Evolutionary conservation across 163 green algal species (phyloP), one percentile per base, ranked within the genome.

Genomic region (Chloromonas sp.): DNA sequence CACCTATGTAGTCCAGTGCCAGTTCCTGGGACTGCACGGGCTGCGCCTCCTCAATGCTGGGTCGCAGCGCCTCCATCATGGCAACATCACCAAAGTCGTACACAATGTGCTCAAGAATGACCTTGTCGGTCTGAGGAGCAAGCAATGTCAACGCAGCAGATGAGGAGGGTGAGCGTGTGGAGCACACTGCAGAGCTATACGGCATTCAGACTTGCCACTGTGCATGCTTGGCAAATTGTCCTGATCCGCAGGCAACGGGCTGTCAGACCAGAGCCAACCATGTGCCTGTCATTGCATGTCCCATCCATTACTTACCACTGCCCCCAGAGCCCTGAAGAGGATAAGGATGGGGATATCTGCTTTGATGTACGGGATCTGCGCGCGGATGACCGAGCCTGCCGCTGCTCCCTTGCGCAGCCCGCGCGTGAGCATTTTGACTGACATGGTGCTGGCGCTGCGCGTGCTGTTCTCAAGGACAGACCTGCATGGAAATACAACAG

Each of bases 81-180:
- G 94, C 95, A 11, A 90, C 92, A 89, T 99, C 95, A 58, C 70
- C 62, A 89, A 98, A 98, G 89, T 98, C 94, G 91, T 98, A 99
- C 87, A 98, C 95, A 82, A 99, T 98, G 94, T 99, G 97, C 91
- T 99, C 95, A 86, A 99, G 90, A 85, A 99, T 98, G 85, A 99
- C 97, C 71, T 94, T 94, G 90, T 99, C 97, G 2, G 94, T 92
- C 90, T 94, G 84, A 1, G 81, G 2, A 58, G 77, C 77, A 36
- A 36, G 36, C 36, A 36, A 36, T 36, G 36, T 36, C 36, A 36
- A 36, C 36, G 36, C 36, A 36, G 36, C 36, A 36, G 36, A 36
- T 36, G 36, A 36, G 36, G 36, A 36, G 36, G 36, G 36, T 36
- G 36, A 36, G 36, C 36, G 36, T 36, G 36, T 36, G 36, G 36